Evolutionary conservation across 2,329 filamentous ascomycete species (phyloP).

Genomic region (Colletotrichum kahawae): DNA sequence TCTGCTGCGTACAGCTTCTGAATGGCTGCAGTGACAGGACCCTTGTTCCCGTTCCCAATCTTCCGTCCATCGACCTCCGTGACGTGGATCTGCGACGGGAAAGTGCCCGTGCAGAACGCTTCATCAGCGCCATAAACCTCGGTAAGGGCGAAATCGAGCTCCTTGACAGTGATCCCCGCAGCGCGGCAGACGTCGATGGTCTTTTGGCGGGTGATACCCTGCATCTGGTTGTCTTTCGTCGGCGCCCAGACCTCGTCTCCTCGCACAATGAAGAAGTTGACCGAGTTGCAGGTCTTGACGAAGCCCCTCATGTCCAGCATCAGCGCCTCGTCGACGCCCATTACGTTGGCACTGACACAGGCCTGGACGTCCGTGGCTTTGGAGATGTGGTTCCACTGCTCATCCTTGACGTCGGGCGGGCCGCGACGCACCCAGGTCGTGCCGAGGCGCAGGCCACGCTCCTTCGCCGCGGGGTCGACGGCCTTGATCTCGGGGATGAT

Average conservation of each 20-base stretch:
- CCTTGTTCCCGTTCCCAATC: slow-evolving; percentile 29
- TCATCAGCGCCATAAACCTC: slow-evolving; percentile 35
- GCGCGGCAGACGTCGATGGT: slow-evolving; percentile 34
- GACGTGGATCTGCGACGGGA: slow-evolving; percentile 32
- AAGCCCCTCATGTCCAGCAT: slow-evolving; percentile 33
- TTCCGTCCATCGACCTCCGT: slow-evolving; percentile 27
- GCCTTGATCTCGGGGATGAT: slow-evolving; percentile 34
- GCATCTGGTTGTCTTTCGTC: slow-evolving; percentile 35
- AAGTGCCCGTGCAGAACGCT: slow-evolving; percentile 34
- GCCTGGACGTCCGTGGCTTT: slow-evolving; percentile 36
- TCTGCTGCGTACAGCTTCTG: slow-evolving; percentile 28
- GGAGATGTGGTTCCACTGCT: slow-evolving; percentile 36
- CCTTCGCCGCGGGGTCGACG: slow-evolving; percentile 25
- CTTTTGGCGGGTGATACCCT: slow-evolving; percentile 34
- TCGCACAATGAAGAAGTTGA: slow-evolving; percentile 37
- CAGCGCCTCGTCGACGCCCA: slow-evolving; percentile 34
- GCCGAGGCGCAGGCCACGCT: slow-evolving; percentile 27
- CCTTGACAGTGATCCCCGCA: slow-evolving; percentile 27
- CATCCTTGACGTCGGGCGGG: slow-evolving; percentile 34
- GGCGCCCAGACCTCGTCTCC: slow-evolving; percentile 35
- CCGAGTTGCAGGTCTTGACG: slow-evolving; percentile 36
- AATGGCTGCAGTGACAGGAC: slow-evolving; percentile 26
- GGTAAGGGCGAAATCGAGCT: slow-evolving; percentile 33
- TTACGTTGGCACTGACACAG: slow-evolving; percentile 32
- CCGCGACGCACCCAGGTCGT: slow-evolving; percentile 34